Evolutionary conservation across 495 filamentous ascomycete genomes (phyloP).

Genomic region (Friedmanniomyces simplex): DNA sequence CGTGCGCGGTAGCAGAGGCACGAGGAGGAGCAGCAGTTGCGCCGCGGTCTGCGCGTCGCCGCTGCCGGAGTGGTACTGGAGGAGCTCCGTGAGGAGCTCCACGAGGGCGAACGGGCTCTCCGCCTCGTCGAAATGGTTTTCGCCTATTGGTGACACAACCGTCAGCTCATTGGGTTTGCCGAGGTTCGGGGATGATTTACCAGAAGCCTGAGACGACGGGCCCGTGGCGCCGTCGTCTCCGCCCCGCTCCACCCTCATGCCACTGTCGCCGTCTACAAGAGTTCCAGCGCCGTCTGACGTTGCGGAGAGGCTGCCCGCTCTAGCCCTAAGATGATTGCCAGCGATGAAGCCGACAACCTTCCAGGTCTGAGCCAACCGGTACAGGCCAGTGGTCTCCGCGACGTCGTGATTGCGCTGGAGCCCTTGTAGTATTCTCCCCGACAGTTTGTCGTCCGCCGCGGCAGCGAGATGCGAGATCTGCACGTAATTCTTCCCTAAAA

Average conservation of each 20-base stretch:
- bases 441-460: constrained; percentile 8
- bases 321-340: constrained; percentile 14
- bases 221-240: background rate
- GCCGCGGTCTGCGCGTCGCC: constrained; percentile 30
- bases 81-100: constrained; percentile 24
- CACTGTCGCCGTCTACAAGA: background rate
- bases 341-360: constrained; percentile 22
- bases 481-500: constrained; percentile 30
- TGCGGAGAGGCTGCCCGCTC: constrained; percentile 6
- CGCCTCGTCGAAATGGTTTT: no score
- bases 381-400: constrained; percentile 24
- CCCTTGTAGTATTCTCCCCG: constrained; percentile 1
- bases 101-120: constrained; percentile 22
- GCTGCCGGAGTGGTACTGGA: constrained; percentile 20
- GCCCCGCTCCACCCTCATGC: background rate
- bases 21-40: constrained; percentile 25
- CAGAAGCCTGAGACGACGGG: background rate
- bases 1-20: constrained; percentile 26
- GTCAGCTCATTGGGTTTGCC: no score
- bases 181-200: no score
- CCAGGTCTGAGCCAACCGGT: constrained; percentile 29
- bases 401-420: constrained; percentile 28
- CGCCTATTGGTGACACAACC: no score
- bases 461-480: constrained; percentile 19
- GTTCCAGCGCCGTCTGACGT: background rate